Evolutionary conservation across 2,329 filamentous ascomycete species (phyloP).

Genomic region (Fusarium sterilihyphosum): DNA sequence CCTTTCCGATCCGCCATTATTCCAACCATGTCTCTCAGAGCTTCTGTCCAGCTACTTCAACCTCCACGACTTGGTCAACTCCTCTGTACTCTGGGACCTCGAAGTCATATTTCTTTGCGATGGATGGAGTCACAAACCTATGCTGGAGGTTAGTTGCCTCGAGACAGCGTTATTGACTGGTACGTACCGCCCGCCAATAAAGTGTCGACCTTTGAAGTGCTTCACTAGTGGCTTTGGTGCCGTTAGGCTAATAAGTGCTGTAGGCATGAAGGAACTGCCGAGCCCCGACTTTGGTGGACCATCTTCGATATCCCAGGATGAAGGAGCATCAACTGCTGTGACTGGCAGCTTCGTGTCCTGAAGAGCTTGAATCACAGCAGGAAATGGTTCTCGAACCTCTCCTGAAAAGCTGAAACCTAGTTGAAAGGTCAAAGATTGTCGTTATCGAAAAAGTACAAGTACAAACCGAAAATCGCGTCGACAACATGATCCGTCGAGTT

Average conservation of each 20-base stretch:
- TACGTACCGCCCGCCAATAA: constrained; percentile 82
- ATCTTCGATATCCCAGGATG: constrained; percentile 90
- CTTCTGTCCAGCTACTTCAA: constrained; percentile 62
- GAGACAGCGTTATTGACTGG: constrained; percentile 1
- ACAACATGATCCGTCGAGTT: constrained; percentile 80
- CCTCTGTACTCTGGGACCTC: constrained; percentile 86
- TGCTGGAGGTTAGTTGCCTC: constrained; percentile 24
- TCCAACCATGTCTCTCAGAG: constrained; percentile 53
- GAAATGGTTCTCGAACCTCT: constrained; percentile 92
- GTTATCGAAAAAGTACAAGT: not conserved
- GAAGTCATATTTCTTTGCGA: constrained; percentile 87
- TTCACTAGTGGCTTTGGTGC: constrained; percentile 91
- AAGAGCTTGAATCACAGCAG: constrained; percentile 79
- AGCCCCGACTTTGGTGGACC: constrained; percentile 82
- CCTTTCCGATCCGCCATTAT: constrained; percentile 5
- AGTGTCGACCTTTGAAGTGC: constrained; percentile 88
- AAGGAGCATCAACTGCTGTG: constrained; percentile 90
- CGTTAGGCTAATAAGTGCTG: constrained; percentile 85
- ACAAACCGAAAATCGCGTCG: constrained; percentile 89
- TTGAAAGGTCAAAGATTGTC: constrained; percentile 20
- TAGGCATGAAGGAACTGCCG: constrained; percentile 83
- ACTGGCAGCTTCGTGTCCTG: constrained; percentile 79
- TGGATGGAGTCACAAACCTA: constrained; percentile 80
- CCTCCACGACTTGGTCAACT: constrained; percentile 88
- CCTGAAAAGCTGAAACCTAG: constrained; percentile 91